Evolutionary conservation across 106 monocot genomes (phyloP).

Genomic region (Cymbidium sinense): DNA sequence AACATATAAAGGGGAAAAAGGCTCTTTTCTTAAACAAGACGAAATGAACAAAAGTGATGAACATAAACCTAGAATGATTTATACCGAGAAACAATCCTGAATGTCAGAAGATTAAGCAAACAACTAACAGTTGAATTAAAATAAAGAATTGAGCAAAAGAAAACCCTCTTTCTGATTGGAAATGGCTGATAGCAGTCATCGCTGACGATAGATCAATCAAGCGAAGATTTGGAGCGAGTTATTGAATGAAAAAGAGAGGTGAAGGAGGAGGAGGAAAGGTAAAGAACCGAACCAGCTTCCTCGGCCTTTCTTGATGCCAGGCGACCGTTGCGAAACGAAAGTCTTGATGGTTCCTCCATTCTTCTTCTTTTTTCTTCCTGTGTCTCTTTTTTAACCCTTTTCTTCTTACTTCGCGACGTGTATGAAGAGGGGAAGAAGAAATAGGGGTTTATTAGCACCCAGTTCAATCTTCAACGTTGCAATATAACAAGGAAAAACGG

Average conservation of each 20-base stretch:
- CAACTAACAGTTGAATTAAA: neutral
- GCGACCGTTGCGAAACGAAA: constrained; percentile 50
- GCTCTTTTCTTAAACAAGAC: neutral
- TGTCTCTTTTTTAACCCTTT: neutral
- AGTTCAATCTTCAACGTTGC: neutral
- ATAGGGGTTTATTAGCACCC: neutral
- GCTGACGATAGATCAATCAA: neutral
- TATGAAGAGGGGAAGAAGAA: neutral
- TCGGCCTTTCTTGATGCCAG: constrained; percentile 59
- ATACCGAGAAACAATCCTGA: too few relatives aligned
- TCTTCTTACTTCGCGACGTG: constrained; percentile 1
- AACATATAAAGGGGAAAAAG: neutral
- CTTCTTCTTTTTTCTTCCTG: neutral
- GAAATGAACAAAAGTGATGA: neutral
- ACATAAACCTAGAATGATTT: neutral
- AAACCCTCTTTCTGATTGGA: neutral
- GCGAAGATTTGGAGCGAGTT: too few relatives aligned
- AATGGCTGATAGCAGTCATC: neutral
- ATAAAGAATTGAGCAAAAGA: neutral
- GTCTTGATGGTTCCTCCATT: constrained; percentile 38
- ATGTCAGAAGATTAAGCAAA: neutral
- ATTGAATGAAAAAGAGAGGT: neutral
- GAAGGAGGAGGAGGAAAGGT: neutral
- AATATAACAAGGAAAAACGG: constrained; percentile 13
- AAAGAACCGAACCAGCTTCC: constrained; percentile 43